Percentiles rank a stretch among this genome's conserved stretches.
phyloP scores from a whole-genome alignment of 768 basidiomycete genomes.

The Leccinum aurantiacum region DNA sequence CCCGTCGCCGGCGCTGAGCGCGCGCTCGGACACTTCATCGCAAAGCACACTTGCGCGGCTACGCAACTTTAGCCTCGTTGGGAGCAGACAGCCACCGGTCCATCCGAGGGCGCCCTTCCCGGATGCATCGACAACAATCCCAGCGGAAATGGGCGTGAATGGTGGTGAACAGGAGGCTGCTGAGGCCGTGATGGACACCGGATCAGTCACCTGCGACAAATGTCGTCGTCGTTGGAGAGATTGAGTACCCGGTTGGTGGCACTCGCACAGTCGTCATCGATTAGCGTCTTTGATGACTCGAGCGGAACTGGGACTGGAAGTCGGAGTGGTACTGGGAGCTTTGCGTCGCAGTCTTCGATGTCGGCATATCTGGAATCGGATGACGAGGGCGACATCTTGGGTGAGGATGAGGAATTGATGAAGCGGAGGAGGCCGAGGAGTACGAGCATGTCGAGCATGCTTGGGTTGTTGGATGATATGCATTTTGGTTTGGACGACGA shows the following conservation, averaged over 20 bases:
- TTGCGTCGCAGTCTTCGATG: conserved; percentile 53
- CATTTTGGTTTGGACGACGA: conserved; percentile 56
- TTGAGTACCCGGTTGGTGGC: conserved; percentile 59
- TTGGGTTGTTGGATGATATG: conserved; percentile 72
- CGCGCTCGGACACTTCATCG: conserved; percentile 84
- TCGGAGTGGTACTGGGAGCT: conserved; percentile 47
- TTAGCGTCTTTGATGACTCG: conserved; percentile 21
- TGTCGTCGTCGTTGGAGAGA: conserved; percentile 70
- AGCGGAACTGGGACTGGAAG: conserved; percentile 19
- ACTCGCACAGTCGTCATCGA: conserved; percentile 43
- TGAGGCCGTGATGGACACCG: conserved; percentile 22
- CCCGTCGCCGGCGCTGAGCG: conserved; percentile 91
- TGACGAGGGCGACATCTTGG: conserved; percentile 35
- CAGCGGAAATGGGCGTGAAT: background rate
- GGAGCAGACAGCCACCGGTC: conserved; percentile 39
- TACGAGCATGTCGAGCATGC: conserved; percentile 82
- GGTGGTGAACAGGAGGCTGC: background rate
- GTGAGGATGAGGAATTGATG: conserved; percentile 40
- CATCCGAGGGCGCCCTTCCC: conserved; percentile 28
- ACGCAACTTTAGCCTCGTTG: conserved; percentile 76
- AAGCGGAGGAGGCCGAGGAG: conserved; percentile 44
- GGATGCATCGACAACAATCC: conserved; percentile 15
- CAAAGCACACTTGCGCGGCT: conserved; percentile 72
- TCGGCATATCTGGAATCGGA: conserved; percentile 55
- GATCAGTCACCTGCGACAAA: conserved; percentile 57